phyloP scores from a whole-genome alignment of 1,139 yeast species.

The Nakaseomyces nivariensis region DNA sequence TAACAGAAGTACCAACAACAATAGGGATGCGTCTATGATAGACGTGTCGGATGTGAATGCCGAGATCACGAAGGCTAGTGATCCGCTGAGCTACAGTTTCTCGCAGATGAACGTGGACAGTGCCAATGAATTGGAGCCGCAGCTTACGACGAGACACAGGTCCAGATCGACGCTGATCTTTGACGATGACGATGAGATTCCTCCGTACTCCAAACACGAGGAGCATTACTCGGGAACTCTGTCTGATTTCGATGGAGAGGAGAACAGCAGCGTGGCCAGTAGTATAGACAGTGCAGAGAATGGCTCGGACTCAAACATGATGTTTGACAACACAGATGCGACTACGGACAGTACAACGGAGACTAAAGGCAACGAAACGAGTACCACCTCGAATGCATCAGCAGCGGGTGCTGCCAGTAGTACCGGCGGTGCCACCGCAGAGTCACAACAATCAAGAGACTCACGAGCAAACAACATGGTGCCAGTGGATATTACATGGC shows the following conservation, averaged over 20 bases:
- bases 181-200: constrained; percentile 16
- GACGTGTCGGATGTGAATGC: constrained; percentile 4
- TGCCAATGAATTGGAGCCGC: constrained; percentile 15
- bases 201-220: constrained; percentile 11
- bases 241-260: constrained; percentile 9
- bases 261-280: not conserved
- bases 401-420: too few species aligned
- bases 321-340: not conserved
- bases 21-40: constrained; percentile 6
- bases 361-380: not conserved
- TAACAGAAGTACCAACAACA: not conserved
- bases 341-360: not conserved
- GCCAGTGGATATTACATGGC: constrained; percentile 83
- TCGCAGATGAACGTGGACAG: constrained; percentile 29
- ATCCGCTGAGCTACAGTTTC: constrained; percentile 20
- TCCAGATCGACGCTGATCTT: constrained; percentile 14
- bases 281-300: constrained; percentile 6
- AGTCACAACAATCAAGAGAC: too few species aligned
- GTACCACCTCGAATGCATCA: too few species aligned
- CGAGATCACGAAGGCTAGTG: not conserved
- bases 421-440: too few species aligned
- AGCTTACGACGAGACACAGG: constrained; percentile 8
- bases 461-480: constrained; percentile 27
- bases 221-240: constrained; percentile 8
- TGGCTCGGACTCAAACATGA: not conserved